Percentiles rank a stretch among this genome's conserved stretches.
These are phyloP conservation scores for Russula earlei DNA, from an alignment of 768 basidiomycete genomes.

Conservation along the genomic window DNA sequence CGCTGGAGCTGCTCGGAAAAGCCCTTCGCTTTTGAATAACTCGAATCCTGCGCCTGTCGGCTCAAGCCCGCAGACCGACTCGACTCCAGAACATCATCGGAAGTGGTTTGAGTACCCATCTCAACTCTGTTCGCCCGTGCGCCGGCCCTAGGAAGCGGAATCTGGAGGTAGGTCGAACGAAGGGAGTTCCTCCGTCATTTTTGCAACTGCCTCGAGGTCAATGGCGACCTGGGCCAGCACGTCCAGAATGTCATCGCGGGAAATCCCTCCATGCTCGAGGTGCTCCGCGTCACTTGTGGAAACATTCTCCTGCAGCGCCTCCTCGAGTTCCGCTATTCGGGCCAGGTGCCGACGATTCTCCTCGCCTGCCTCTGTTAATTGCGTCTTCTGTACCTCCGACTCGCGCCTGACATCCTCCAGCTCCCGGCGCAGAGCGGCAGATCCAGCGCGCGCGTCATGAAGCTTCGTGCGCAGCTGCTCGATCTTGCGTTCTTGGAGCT, in stretches of 20 bases:
- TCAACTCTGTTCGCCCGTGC: background rate
- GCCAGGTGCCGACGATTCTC: conserved; percentile 3
- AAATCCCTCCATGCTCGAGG: background rate
- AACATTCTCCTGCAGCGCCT: background rate
- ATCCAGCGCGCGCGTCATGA: conserved; percentile 6
- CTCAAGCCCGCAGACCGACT: too few species aligned
- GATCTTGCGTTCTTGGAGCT: conserved; percentile 19
- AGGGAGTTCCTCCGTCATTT: background rate
- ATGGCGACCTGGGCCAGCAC: conserved; percentile 2
- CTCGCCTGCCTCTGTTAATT: conserved; percentile 2
- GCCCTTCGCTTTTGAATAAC: too few species aligned
- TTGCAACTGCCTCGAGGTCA: conserved; percentile 3
- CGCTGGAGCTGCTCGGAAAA: conserved; percentile 1
- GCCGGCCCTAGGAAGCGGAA: background rate
- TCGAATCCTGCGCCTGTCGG: too few species aligned
- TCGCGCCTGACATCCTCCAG: conserved; percentile 7
- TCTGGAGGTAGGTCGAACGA: background rate
- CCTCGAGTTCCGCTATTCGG: conserved; percentile 17
- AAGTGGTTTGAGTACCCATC: conserved; percentile 1
- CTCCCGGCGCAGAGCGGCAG: conserved; percentile 11
- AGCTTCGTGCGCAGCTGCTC: conserved; percentile 16
- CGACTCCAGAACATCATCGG: background rate
- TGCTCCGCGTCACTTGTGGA: background rate
- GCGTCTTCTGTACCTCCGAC: background rate
- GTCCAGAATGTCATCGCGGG: conserved; percentile 10